Evolutionary conservation across 768 basidiomycete genomes (phyloP).

Genomic region (Lentinula sp.): DNA sequence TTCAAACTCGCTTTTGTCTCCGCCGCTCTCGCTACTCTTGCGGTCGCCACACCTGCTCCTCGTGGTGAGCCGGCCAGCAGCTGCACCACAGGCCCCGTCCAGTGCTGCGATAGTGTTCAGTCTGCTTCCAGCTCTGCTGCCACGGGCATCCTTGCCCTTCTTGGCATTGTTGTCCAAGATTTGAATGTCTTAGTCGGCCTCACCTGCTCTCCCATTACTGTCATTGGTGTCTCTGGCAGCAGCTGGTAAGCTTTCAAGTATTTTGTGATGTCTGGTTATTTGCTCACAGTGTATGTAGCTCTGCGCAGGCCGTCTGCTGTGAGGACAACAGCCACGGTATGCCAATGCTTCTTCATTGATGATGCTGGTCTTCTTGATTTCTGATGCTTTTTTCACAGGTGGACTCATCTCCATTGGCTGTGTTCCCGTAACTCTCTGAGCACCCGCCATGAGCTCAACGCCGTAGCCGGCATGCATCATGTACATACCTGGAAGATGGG

Average conservation of each 20-base stretch:
- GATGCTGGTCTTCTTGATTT: not conserved
- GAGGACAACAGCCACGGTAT: slow-evolving; percentile 2
- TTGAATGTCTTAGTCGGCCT: not conserved
- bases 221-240: not conserved
- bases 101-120: not conserved
- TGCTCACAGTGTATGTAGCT: not conserved
- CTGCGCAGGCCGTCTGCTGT: slow-evolving; percentile 2
- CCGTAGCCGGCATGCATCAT: too few relatives aligned
- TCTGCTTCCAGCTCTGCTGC: slow-evolving; percentile 5
- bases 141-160: slow-evolving; percentile 8
- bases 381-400: not conserved
- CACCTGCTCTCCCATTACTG: slow-evolving; percentile 5
- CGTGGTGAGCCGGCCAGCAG: slow-evolving; percentile 1
- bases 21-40: not conserved
- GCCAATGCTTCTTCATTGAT: not conserved
- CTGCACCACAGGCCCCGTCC: not conserved
- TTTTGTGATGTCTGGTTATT: not conserved
- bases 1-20: slow-evolving; percentile 5
- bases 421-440: not conserved
- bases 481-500: too few relatives aligned
- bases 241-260: not conserved
- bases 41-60: slow-evolving; percentile 1
- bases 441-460: not conserved
- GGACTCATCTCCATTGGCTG: slow-evolving; percentile 4
- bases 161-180: slow-evolving; percentile 46